Base-by-base conservation (phyloP, 148 eudicot species). In the Cornus suecica region DNA sequence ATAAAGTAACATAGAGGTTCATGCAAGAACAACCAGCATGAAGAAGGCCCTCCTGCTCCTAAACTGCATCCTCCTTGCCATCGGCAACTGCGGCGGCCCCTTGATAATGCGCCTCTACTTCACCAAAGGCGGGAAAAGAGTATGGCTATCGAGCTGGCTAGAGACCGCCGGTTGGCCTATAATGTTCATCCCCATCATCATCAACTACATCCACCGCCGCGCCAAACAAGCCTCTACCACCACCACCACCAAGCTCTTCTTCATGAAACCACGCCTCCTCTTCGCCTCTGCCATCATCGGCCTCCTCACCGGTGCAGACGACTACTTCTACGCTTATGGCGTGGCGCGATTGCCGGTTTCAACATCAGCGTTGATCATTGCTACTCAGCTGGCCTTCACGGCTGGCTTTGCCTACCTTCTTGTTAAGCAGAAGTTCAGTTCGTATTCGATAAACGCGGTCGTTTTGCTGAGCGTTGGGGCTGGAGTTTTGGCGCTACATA, bases 111-210 rank as follows among this genome's bases (percentile, higher is more conserved):
- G 91, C 41, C 79, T 86, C 60, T 88, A 88, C 75, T 86, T 81
- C 73, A 15, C 84, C 68, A 83, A 82, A 71, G 91, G 91, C 41
- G 91, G 91, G 14, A 73, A 81, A 54, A 84, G 86, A 26, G 79
- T 80, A 13, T 87, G 90, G 90, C 76, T 87, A 13, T 79, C 85
- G 2, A 56, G 86, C 13, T 83, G 79, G 71, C 76, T 87, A 1
- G 83, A 87, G 65, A 84, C 88, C 27, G 88, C 80, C 22, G 90
- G 88, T 0, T 87, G 83, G 86, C 90, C 90, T 6, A 15, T 87
- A 28, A 84, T 78, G 82, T 25, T 87, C 34, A 4, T 86, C 11
- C 86, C 80, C 20, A 69, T 86, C 18, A 6, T 76, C 6, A 16
- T 72, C n/a, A 27, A 80, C 52, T 86, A 80, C 61, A 14, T 86